These are phyloP conservation scores for Eragrostis nindensis DNA, from an alignment of 176 grass and related monocot genomes.

Conservation along the genomic window DNA sequence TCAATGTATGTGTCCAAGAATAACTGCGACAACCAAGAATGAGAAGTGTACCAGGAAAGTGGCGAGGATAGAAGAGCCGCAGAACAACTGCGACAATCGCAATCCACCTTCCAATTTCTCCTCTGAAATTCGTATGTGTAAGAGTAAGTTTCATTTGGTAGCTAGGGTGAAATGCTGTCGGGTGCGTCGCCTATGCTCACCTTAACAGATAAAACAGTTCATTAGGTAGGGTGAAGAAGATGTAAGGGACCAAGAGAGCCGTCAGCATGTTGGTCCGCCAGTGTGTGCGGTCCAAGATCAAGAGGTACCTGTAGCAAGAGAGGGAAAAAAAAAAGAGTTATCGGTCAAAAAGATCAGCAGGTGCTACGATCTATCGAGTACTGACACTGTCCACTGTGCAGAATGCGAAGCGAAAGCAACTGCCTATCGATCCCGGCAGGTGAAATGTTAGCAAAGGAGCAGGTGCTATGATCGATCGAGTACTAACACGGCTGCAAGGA, in stretches of 20 bases:
- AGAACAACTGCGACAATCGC: not conserved
- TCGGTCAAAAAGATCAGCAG: no score
- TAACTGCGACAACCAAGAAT: no score
- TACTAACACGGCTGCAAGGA: conserved; percentile 74
- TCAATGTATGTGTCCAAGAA: no score
- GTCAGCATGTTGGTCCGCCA: conserved; percentile 97
- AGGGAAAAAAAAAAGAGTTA: not conserved
- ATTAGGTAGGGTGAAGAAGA: conserved; percentile 82
- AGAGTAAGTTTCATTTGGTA: not conserved
- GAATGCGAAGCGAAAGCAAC: not conserved
- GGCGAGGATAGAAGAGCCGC: not conserved
- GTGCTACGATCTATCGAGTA: no score
- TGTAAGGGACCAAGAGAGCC: conserved; percentile 82
- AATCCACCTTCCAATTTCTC: not conserved
- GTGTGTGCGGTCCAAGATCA: conserved; percentile 89
- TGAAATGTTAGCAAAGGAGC: not conserved
- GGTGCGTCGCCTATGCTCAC: conserved; percentile 18
- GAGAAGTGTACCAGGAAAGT: not conserved
- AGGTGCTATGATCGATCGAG: no score
- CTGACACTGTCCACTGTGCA: no score
- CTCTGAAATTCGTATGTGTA: not conserved
- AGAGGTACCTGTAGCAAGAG: conserved; percentile 59
- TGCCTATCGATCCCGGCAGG: not conserved
- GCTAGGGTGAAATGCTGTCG: not conserved
- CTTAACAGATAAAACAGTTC: conserved; percentile 66